Percentiles rank a stretch among this genome's conserved stretches.
phyloP scores from a whole-genome alignment of 805 yeast genomes.

The Citeromyces nyonsensis region DNA sequence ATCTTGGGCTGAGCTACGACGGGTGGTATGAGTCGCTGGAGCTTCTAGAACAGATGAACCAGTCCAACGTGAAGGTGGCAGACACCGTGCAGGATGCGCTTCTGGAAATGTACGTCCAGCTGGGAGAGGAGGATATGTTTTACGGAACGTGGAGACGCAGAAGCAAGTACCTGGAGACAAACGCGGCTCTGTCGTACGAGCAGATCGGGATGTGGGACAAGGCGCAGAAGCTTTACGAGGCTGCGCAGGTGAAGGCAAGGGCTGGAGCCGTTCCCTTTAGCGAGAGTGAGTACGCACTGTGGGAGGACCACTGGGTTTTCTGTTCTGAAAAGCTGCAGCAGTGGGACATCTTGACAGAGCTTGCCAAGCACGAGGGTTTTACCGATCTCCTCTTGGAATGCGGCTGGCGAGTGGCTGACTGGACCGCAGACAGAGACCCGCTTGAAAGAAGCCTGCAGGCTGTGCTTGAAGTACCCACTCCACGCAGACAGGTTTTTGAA shows the following conservation, averaged over 20 bases:
- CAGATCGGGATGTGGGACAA: constrained; percentile 92
- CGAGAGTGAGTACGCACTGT: constrained; percentile 83
- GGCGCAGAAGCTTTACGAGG: constrained; percentile 86
- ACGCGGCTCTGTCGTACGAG: constrained; percentile 84
- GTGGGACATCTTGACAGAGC: constrained; percentile 93
- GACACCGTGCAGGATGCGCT: constrained; percentile 86
- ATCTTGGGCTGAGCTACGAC: constrained; percentile 72
- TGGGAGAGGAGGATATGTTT: constrained; percentile 93
- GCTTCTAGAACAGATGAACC: constrained; percentile 59
- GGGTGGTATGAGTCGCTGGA: constrained; percentile 86
- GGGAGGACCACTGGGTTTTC: constrained; percentile 98
- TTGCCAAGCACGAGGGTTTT: constrained; percentile 96
- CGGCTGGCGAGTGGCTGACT: constrained; percentile 98
- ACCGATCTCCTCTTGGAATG: constrained; percentile 92
- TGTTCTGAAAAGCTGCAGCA: constrained; percentile 96
- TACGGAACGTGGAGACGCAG: constrained; percentile 96
- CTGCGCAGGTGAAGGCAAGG: constrained; percentile 92
- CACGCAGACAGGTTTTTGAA: constrained; percentile 89
- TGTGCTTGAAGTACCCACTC: constrained; percentile 98
- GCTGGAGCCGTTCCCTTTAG: constrained; percentile 92
- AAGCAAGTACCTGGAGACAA: constrained; percentile 88
- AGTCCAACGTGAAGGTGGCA: constrained; percentile 55
- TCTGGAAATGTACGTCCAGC: constrained; percentile 71
- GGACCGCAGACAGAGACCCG: constrained; percentile 92
- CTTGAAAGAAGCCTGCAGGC: constrained; percentile 87